Conservation (phyloP, 202 grass and related monocot genomes). For the Schoenoplectus triqueter region DNA sequence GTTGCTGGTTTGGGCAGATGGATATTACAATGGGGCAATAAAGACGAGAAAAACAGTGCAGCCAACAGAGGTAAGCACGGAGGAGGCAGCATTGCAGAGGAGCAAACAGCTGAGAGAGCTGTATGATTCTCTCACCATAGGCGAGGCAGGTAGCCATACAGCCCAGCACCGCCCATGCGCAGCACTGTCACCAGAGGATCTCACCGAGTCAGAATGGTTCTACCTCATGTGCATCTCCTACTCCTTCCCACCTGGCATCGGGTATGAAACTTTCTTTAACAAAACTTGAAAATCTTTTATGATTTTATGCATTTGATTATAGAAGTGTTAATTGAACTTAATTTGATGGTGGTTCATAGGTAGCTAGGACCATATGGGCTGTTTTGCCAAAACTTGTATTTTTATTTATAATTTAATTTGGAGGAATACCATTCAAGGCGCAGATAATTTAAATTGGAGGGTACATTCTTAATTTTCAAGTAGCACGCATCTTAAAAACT, state of each 20-base stretch:
- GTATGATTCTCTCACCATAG: conserved; percentile 63
- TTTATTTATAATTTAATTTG: too few relatives aligned
- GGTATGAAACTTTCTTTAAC: conserved; percentile 40
- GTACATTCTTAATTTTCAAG: too few relatives aligned
- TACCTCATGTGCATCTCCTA: conserved; percentile 94
- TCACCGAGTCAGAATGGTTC: conserved; percentile 95
- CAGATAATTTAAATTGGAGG: too few relatives aligned
- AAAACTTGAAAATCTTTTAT: background rate
- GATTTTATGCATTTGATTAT: background rate
- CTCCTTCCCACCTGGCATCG: conserved; percentile 64
- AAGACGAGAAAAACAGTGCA: conserved; percentile 92
- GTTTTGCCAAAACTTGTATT: background rate
- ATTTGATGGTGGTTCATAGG: background rate
- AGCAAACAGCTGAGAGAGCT: conserved; percentile 82
- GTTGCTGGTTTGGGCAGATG: conserved; percentile 68
- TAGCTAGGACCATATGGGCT: background rate
- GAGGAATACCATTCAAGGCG: too few relatives aligned
- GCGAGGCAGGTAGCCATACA: conserved; percentile 29
- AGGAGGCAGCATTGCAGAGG: conserved; percentile 48
- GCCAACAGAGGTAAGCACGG: conserved; percentile 42
- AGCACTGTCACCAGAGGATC: conserved; percentile 84
- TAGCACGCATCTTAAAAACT: too few relatives aligned
- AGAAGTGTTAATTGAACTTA: background rate
- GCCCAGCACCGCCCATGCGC: conserved; percentile 55
- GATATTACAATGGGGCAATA: conserved; percentile 85